Conservation (phyloP, 176 grass and related monocot species). For the Rhipidocladum racemiflorum region DNA sequence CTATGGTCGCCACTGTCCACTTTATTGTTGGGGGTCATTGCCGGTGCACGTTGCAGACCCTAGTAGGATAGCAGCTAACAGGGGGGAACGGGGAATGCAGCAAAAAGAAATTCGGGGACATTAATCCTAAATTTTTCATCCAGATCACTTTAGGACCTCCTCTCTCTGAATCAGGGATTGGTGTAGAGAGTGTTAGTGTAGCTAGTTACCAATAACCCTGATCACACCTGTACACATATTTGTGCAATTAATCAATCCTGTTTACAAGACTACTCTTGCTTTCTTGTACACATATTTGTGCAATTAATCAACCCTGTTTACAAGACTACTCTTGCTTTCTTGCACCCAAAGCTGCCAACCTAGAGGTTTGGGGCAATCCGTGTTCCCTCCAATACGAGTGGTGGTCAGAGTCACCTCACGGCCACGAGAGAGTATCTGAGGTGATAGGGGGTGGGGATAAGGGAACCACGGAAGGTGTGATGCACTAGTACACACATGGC, state of each 20-base stretch:
- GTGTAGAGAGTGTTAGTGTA: neutral
- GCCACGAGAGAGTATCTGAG: constrained; percentile 39
- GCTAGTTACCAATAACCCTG: neutral
- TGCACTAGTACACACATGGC: constrained; percentile 38
- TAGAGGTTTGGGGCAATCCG: neutral
- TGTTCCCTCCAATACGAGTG: neutral
- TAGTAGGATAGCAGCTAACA: neutral
- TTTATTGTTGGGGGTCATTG: neutral
- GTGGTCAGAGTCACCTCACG: constrained; percentile 24
- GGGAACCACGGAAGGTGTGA: constrained; percentile 48
- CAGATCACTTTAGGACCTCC: neutral
- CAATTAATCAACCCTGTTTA: no score
- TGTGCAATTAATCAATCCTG: neutral
- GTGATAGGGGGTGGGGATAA: constrained; percentile 44
- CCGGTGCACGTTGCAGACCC: neutral
- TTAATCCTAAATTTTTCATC: neutral
- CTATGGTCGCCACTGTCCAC: neutral
- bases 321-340: neutral
- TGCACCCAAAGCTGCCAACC: neutral
- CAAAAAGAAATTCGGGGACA: neutral
- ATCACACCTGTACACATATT: neutral
- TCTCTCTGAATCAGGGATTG: neutral
- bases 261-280: neutral
- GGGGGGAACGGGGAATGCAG: neutral
- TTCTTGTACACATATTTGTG: no score